Base-by-base conservation (phyloP, 169 alveolate genomes). In the Plasmodium adleri region DNA sequence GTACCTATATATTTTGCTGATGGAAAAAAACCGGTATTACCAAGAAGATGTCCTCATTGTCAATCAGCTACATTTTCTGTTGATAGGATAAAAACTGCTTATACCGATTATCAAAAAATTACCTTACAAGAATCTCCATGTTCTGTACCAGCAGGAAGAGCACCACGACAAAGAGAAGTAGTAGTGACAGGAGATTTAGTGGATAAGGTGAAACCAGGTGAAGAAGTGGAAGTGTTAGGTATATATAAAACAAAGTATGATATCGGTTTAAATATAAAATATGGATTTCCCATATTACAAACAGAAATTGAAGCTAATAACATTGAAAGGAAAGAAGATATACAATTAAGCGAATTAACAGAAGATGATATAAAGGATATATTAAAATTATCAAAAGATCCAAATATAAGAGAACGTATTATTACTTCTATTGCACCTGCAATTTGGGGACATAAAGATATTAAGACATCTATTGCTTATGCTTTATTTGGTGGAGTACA, bases 191-290 rank as follows among this genome's bases (percentile, higher is more conserved):
- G 99, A 56, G 99, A 99, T 92, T 91, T 98, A 74, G 99, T 99
- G 3, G 99, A 99, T 92, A 88, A 95, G 12, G 99, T 99, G 22
- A 94, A 99, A 54, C 99, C 99, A 15, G 99, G 99, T n/a, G 99
- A 99, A 90, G 99, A 97, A 88, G 99, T 98, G 26, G 99, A 97
- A 87, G 96, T 98, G 0, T 95, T 99, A 24, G 99, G 99, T 28
- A 96, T 98, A 43, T 98, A 97, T 94, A 95, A 97, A 83, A 96
- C 98, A 59, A 97, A 97, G 91, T 98, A 97, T 70, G 99, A 98
- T 72, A 94, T 96, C 17, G 96, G 97, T 52, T 93, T 98, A 74
- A 99, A 98, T 91, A 97, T 97, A 13, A 98, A 98, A 88, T 98
- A 98, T 74, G 99, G 99, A 15, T 98, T 98, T 95, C 99, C 99